Base-by-base conservation (phyloP, 345 rosid genomes). In the Melastoma malabathricum region DNA sequence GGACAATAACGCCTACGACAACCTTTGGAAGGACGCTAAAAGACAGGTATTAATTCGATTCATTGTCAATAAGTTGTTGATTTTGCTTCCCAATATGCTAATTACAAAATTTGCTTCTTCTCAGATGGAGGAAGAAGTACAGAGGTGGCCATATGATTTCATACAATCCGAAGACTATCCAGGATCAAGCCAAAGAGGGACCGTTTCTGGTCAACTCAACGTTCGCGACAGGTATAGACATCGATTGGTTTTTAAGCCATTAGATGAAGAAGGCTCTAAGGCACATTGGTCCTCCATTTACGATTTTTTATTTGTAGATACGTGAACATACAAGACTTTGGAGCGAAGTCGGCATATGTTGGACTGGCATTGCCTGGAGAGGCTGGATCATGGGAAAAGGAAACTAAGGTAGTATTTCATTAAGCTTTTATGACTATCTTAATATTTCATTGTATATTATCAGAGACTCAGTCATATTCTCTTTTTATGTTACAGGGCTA, bases 311-410 rank as follows among this genome's bases (percentile, higher is more conserved):
- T 14, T 7, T 22, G 23, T 34, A 55, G 58, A 16, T 55, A 44
- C 50, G 17, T 44, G 18, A 44, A 45, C 43, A 6, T 15, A 17
- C 13, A 5, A 4, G 50, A 55, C 13, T 18, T 22, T 10, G 5
- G 31, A 20, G 64, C 23, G 10, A 44, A 7, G 46, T 45, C 51
- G 18, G 74, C 74, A 0, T 60, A 73, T 18, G 69, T 73, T 16
- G 78, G 75, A 14, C 59, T 73, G 64, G 78, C 78, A 25, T 49
- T 46, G 5, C 74, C 64, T 8, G 78, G 78, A 18, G 59, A 55
- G 2, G 69, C 29, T 15, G 78, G 74, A 47, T 69, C 78, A 5
- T 73, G 78, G 78, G 72, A 73, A 63, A 57, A 10, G 5, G 72
- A 73, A 3, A 7, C 63, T 39, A 58, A 69, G 68, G 74, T 54